Base-by-base conservation (phyloP, 495 filamentous ascomycete genomes). In the Xylaria sp. region DNA sequence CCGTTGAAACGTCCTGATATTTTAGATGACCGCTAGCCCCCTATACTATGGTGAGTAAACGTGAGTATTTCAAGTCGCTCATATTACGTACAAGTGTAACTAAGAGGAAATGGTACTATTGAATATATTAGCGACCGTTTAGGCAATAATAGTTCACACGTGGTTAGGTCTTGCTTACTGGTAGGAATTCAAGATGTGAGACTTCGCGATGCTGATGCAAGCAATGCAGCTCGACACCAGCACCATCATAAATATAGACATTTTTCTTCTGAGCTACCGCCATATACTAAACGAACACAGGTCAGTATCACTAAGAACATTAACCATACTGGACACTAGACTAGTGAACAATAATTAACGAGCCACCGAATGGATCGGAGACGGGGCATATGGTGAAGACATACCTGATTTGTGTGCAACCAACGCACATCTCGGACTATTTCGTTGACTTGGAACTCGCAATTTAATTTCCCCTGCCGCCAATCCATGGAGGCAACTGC, bases 191-290 rank as follows among this genome's bases (percentile, higher is more conserved):
- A 84, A 99, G 92, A 82, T 94, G 90, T 12, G 91, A 92, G n/a
- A 97, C 93, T 81, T 98, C 96, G 71, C 95, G 86, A 75, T 97
- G 94, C 77, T 94, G 93, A 80, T 88, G 88, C 70, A 99, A 83
- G 78, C 93, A 94, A 81, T 99, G 97, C 26, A 99, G 79, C 81
- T 99, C 96, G 19, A 97, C 91, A 70, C 96, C 96, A 35, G 90
- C 85, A 44, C 89, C 83, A 74, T 98, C 96, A 83, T 99, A 99
- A 71, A 99, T 98, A 83, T 85, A 86, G 71, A 94, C 92, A 71
- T 95, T 91, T 81, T 97, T 97, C 87, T 98, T 98, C 81, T 99
- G 96, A 35, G 96, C 93, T n/a, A 97, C 94, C 4, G 97, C 96
- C 81, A 98, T 97, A 81, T 87, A 94, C 74, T 71, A 59, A 41